phyloP scores from a whole-genome alignment of 352 stramenopile genomes.

The Pythium folliculosum region DNA sequence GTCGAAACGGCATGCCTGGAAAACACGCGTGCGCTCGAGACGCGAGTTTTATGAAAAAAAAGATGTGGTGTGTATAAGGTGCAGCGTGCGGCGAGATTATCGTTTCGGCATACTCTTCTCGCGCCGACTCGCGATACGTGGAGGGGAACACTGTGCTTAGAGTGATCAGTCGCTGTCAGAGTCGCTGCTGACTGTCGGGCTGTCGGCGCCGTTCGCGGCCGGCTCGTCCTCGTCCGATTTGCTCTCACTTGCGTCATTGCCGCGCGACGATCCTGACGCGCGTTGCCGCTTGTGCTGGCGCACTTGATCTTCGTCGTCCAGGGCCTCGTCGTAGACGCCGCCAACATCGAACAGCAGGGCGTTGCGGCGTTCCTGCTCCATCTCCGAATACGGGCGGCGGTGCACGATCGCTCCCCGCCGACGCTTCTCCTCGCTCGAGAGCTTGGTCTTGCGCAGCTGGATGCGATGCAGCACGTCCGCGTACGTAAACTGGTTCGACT shows the following conservation, averaged over 20 bases:
- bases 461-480: constrained; percentile 74
- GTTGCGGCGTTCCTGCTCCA: constrained; percentile 56
- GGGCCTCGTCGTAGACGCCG: constrained; percentile 61
- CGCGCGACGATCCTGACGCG: constrained; percentile 25
- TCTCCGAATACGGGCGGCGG: constrained; percentile 73
- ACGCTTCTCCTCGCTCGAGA: constrained; percentile 76
- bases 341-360: constrained; percentile 65
- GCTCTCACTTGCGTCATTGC: constrained; percentile 43
- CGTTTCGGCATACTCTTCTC: too few relatives aligned
- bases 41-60: background rate
- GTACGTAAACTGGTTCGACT: constrained; percentile 81
- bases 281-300: constrained; percentile 68
- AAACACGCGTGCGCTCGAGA: background rate
- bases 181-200: constrained; percentile 65
- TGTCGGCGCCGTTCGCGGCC: constrained; percentile 37
- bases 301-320: constrained; percentile 68
- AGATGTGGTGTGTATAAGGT: background rate
- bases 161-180: constrained; percentile 57
- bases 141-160: background rate
- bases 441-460: constrained; percentile 82
- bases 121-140: too few relatives aligned
- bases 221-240: constrained; percentile 35
- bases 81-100: background rate
- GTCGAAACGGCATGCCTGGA: background rate
- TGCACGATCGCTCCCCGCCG: constrained; percentile 76